Evolutionary conservation across 352 stramenopile genomes (phyloP), one percentile per base, ranked within the genome.

Genomic region (Sclerospora graminicola): DNA sequence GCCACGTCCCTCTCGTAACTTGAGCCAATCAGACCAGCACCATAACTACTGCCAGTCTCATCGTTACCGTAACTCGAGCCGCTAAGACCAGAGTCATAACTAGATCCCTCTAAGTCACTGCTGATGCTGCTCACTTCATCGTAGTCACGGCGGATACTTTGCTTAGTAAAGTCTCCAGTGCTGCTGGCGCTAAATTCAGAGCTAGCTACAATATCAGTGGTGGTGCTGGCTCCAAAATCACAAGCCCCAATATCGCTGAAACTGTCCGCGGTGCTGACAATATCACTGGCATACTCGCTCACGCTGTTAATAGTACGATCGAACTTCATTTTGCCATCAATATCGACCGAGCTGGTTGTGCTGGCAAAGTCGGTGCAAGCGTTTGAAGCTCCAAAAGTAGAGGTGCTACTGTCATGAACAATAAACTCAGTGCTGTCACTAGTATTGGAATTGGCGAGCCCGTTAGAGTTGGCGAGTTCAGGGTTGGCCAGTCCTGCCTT

Each of bases 341-440:
- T 63, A 14, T 59, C 59, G 43, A 41, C 66, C 15, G 62, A 68
- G 27, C 49, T 54, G 27, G 50, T 51, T 20, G 47, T 71, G 28
- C 57, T 68, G 31, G 43, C 45, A 15, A 56, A 66, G 30, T 68
- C 62, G n/a, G 37, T 53, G 40, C 38, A 63, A 39, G 21, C 26
- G 27, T 44, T 54, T 26, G 51, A 64, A n/a, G 36, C 33, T 13
- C 41, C 38, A 24, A 69, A 60, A 14, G 57, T 31, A 18, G 32
- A 42, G 9, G 42, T 51, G 31, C 51, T 65, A 9, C 21, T 53
- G 23, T 66, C 53, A 26, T 63, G 35, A n/a, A 66, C 37, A 35
- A 54, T 29, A 51, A 60, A 63, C 20, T 63, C 41, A 0, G 37
- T 66, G 39, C 51, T 63, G 28, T 60, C 60, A 15, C 48, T 66